Conservation (phyloP, 257 asterid species). For the Cruciata laevipes region DNA sequence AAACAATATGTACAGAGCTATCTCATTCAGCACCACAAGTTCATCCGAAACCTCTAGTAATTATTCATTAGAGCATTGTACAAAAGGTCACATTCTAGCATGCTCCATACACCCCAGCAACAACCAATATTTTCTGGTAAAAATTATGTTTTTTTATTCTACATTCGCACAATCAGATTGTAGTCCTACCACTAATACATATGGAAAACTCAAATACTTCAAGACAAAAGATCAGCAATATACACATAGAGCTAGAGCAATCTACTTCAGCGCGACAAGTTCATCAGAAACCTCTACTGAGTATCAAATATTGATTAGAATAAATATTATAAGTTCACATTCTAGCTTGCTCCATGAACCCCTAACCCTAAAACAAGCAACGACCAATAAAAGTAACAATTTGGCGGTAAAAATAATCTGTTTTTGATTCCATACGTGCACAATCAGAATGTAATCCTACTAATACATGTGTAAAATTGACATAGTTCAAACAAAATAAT, state of each 20-base stretch:
- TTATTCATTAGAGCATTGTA: background rate
- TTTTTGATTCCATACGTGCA: no score
- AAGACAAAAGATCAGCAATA: background rate
- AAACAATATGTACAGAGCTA: background rate
- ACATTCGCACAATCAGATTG: background rate
- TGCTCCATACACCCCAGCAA: background rate
- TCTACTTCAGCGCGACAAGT: background rate
- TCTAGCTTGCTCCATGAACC: no score
- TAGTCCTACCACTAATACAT: background rate
- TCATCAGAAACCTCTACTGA: background rate
- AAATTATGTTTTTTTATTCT: background rate
- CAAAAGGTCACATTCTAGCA: background rate
- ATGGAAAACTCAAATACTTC: background rate
- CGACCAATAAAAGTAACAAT: no score
- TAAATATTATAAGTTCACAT: no score
- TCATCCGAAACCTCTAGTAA: background rate
- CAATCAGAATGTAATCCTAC: background rate
- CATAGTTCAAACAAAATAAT: background rate
- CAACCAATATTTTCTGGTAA: background rate
- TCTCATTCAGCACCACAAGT: background rate
- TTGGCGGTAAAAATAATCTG: no score
- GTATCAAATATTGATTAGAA: no score
- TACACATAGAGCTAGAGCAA: background rate
- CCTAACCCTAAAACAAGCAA: no score
- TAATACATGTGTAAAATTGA: background rate